These are phyloP conservation scores for Fusarium abutilonis DNA, from an alignment of 2,329 filamentous ascomycete species.

Conservation along the genomic window DNA sequence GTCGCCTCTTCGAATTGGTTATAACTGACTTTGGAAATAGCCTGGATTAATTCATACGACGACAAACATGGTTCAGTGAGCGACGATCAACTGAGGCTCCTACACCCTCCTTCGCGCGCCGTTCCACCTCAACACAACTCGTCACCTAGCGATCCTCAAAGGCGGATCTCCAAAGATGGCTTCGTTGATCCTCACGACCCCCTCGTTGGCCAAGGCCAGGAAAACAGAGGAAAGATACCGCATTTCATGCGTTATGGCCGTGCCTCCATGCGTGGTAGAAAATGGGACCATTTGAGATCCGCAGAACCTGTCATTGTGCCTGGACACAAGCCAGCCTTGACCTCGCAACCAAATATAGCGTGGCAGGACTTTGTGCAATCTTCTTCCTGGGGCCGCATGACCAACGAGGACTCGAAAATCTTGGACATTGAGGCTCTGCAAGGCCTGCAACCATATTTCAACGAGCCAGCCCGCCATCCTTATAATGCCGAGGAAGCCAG, in stretches of 20 bases:
- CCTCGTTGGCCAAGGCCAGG: conserved; percentile 49
- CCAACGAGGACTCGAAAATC: conserved; percentile 59
- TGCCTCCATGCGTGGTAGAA: conserved; percentile 58
- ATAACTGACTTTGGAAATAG: conserved; percentile 36
- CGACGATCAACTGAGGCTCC: conserved; percentile 53
- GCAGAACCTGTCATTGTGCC: conserved; percentile 68
- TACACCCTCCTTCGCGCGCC: conserved; percentile 53
- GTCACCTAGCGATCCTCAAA: conserved; percentile 51
- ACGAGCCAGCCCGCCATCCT: conserved; percentile 50
- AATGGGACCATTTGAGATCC: conserved; percentile 69
- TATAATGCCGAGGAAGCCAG: conserved; percentile 45
- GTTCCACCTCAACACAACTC: conserved; percentile 56
- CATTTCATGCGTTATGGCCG: conserved; percentile 60
- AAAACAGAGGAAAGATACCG: conserved; percentile 53
- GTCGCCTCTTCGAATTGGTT: background rate
- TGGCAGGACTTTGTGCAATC: conserved; percentile 66
- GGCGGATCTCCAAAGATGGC: conserved; percentile 60
- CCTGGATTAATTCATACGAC: conserved; percentile 63
- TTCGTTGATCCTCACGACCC: conserved; percentile 57
- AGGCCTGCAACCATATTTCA: conserved; percentile 60
- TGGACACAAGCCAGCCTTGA: conserved; percentile 53
- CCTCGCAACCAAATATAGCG: conserved; percentile 53
- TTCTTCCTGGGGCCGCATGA: conserved; percentile 60
- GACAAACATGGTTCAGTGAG: conserved; percentile 51
- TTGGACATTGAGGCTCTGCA: conserved; percentile 58